These are phyloP conservation scores for Gossypium arboreum DNA, from an alignment of 345 rosid species.

Conservation along the genomic window DNA sequence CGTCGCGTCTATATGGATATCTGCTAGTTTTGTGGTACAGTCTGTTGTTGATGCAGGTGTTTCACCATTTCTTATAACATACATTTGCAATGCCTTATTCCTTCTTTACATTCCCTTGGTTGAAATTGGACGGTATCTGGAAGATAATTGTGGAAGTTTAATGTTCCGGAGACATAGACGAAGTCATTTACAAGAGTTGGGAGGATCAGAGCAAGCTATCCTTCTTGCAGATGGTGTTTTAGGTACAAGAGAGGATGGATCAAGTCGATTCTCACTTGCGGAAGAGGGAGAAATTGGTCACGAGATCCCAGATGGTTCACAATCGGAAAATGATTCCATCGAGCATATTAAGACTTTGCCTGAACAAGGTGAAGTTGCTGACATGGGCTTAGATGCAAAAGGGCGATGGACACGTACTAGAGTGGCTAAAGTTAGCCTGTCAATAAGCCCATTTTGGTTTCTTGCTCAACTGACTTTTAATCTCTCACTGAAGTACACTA, in stretches of 20 bases:
- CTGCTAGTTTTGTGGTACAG: constrained; percentile 92
- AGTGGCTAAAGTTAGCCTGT: constrained; percentile 78
- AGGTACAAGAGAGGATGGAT: constrained; percentile 25
- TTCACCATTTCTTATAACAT: constrained; percentile 85
- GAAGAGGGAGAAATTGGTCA: constrained; percentile 38
- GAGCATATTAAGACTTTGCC: constrained; percentile 27
- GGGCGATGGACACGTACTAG: constrained; percentile 87
- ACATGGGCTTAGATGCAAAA: constrained; percentile 54
- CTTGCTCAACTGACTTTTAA: constrained; percentile 85
- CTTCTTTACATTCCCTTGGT: constrained; percentile 73
- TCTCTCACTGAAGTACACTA: constrained; percentile 84
- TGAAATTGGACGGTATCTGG: constrained; percentile 64
- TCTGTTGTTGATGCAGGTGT: constrained; percentile 88
- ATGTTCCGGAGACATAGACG: constrained; percentile 56
- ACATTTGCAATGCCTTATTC: constrained; percentile 90
- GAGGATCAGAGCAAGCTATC: constrained; percentile 69
- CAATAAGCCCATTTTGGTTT: constrained; percentile 91
- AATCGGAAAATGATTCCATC: constrained; percentile 26
- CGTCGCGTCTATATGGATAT: constrained; percentile 90
- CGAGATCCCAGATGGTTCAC: constrained; percentile 26
- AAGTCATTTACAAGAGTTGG: constrained; percentile 31
- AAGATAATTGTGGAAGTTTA: constrained; percentile 63
- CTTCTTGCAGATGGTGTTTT: constrained; percentile 49
- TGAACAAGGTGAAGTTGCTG: constrained; percentile 18
- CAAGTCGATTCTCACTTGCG: constrained; percentile 18